phyloP scores from a whole-genome alignment of 768 basidiomycete species.

The Amanita pallidorosea region DNA sequence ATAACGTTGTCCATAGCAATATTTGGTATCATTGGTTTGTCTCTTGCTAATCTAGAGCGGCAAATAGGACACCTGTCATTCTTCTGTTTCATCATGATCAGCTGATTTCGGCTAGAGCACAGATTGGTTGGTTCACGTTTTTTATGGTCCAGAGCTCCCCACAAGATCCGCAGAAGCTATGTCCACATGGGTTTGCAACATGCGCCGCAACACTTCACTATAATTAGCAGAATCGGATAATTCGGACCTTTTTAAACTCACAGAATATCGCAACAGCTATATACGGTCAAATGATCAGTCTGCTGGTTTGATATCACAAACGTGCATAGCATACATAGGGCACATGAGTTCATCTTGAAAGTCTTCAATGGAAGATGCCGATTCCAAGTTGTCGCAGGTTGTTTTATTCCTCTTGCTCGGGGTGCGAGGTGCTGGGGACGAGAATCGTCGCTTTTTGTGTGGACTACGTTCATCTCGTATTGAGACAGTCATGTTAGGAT shows the following conservation, averaged over 20 bases:
- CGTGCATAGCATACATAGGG: slow-evolving; percentile 46
- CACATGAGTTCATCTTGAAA: slow-evolving; percentile 61
- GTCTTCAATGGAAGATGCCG: slow-evolving; percentile 23
- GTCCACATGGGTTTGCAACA: slow-evolving; percentile 62
- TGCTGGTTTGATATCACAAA: slow-evolving; percentile 7
- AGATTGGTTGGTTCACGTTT: slow-evolving; percentile 28
- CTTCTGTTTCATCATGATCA: slow-evolving; percentile 18
- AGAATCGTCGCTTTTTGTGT: slow-evolving; percentile 9
- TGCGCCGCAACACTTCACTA: slow-evolving; percentile 45
- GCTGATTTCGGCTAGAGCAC: background rate
- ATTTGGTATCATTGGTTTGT: slow-evolving; percentile 50
- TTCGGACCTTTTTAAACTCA: slow-evolving; percentile 20
- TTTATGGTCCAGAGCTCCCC: slow-evolving; percentile 46
- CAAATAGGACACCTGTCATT: slow-evolving; percentile 47
- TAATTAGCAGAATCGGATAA: background rate
- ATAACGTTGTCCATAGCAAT: slow-evolving; percentile 50
- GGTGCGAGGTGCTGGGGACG: slow-evolving; percentile 1
- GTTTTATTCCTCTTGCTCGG: slow-evolving; percentile 32
- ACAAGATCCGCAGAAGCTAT: slow-evolving; percentile 63
- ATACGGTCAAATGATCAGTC: slow-evolving; percentile 4
- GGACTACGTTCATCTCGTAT: background rate
- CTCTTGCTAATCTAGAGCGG: slow-evolving; percentile 31
- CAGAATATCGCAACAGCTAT: slow-evolving; percentile 66
- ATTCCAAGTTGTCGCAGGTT: slow-evolving; percentile 17
- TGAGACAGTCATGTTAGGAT: background rate